A percentile compares a stretch with the other conserved stretches of the same genome.
These are phyloP conservation scores for Parietaria judaica DNA, from an alignment of 306 rosid species.

Conservation along the genomic window DNA sequence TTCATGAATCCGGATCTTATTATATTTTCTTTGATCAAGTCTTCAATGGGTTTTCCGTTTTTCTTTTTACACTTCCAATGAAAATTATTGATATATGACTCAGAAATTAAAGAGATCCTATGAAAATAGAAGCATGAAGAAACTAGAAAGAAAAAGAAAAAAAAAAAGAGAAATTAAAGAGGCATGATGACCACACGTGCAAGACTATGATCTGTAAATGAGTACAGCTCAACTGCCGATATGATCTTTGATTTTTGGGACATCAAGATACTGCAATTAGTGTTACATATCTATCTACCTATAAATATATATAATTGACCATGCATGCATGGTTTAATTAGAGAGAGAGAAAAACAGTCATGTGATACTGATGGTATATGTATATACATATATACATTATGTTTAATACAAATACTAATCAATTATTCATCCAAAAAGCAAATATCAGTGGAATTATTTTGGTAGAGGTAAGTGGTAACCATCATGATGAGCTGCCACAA, in stretches of 20 bases:
- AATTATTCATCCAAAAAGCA: conserved; percentile 3
- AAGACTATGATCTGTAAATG: neutral
- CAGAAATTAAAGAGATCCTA: neutral
- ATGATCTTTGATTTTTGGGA: conserved; percentile 4
- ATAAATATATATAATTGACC: neutral
- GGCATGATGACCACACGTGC: neutral
- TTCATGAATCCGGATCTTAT: no score
- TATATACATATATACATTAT: conserved; percentile 1
- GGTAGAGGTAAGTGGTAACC: conserved; percentile 19
- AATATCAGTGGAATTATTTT: conserved; percentile 3
- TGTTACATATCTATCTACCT: neutral
- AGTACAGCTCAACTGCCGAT: conserved; percentile 14
- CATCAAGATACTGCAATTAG: neutral
- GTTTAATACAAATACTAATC: conserved; percentile 1
- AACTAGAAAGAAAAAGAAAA: neutral
- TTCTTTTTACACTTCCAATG: no score
- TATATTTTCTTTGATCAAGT: no score
- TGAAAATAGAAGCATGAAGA: neutral
- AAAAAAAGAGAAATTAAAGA: neutral
- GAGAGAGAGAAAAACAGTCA: neutral
- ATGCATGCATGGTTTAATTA: neutral
- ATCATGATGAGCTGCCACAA: conserved; percentile 34
- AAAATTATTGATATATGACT: no score
- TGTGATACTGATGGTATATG: conserved; percentile 1
- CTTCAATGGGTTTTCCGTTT: no score